Evolutionary conservation across 345 rosid genomes (phyloP).

Genomic region (Gynandropsis gynandra): DNA sequence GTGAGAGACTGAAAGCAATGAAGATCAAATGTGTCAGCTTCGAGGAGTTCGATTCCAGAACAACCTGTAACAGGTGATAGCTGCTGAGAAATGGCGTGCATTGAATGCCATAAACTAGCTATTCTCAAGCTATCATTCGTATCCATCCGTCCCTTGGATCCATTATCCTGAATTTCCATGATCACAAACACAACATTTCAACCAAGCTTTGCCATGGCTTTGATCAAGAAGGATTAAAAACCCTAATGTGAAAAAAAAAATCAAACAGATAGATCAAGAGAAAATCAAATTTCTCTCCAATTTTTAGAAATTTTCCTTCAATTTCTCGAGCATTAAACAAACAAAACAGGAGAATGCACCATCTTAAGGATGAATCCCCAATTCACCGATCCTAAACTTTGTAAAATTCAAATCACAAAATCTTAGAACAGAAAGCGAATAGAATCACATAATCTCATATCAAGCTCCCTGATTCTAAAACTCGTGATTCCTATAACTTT

Average conservation of each 20-base stretch:
- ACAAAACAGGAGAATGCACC: no score
- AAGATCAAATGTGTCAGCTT: slow-evolving; percentile 93
- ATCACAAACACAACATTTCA: slow-evolving; percentile 7
- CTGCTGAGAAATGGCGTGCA: slow-evolving; percentile 99
- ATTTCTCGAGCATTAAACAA: no score
- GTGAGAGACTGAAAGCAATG: slow-evolving; percentile 95
- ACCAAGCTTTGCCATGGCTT: no score
- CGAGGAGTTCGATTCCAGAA: slow-evolving; percentile 88
- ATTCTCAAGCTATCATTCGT: slow-evolving; percentile 95
- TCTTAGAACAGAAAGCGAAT: neutral
- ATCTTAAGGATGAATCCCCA: no score
- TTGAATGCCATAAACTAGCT: slow-evolving; percentile 99
- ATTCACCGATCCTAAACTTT: no score
- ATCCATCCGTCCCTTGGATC: slow-evolving; percentile 91
- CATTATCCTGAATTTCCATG: slow-evolving; percentile 58
- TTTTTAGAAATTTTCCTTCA: no score
- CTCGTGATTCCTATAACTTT: neutral
- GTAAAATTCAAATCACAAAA: slow-evolving; percentile 10
- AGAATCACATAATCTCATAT: neutral
- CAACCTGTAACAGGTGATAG: slow-evolving; percentile 82
- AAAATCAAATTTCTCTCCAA: no score
- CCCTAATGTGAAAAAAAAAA: no score
- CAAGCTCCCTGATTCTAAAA: neutral
- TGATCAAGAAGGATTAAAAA: neutral
- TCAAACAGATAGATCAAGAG: no score